Evolutionary conservation across 345 rosid species (phyloP).

Genomic region (Eucalyptus urophylla): DNA sequence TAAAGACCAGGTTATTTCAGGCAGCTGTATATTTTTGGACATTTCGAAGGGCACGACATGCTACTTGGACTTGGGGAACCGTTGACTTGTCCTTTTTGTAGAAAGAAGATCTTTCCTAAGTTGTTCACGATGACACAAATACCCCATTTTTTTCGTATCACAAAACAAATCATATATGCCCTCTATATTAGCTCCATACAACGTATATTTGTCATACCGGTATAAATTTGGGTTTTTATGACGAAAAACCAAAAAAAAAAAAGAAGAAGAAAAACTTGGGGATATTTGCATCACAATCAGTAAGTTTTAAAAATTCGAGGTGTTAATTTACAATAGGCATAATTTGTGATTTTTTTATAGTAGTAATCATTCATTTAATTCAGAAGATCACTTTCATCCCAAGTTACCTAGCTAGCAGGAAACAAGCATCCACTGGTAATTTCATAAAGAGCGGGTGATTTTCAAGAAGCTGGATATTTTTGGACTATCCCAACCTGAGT

Average conservation of each 20-base stretch:
- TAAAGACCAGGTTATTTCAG: too few species aligned
- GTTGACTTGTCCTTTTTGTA: too few species aligned
- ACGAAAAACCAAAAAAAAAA: too few species aligned
- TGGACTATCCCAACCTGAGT: background rate
- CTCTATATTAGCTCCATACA: too few species aligned
- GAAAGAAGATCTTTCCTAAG: too few species aligned
- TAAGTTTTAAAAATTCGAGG: too few species aligned
- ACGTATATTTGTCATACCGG: too few species aligned
- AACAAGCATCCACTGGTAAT: background rate
- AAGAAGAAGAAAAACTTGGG: too few species aligned
- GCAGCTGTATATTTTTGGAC: background rate
- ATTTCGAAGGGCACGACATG: background rate
- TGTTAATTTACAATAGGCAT: background rate
- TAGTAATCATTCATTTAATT: background rate
- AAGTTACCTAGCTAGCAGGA: background rate
- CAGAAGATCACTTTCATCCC: background rate
- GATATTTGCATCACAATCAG: too few species aligned
- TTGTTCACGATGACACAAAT: too few species aligned
- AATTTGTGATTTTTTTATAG: background rate
- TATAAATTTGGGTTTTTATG: too few species aligned
- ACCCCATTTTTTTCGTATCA: background rate
- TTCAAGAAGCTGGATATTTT: background rate
- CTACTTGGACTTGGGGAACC: too few species aligned
- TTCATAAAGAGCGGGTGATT: background rate
- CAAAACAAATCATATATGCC: background rate